phyloP scores from a whole-genome alignment of 2,329 filamentous ascomycete genomes.

The Aspergillus terreus region DNA sequence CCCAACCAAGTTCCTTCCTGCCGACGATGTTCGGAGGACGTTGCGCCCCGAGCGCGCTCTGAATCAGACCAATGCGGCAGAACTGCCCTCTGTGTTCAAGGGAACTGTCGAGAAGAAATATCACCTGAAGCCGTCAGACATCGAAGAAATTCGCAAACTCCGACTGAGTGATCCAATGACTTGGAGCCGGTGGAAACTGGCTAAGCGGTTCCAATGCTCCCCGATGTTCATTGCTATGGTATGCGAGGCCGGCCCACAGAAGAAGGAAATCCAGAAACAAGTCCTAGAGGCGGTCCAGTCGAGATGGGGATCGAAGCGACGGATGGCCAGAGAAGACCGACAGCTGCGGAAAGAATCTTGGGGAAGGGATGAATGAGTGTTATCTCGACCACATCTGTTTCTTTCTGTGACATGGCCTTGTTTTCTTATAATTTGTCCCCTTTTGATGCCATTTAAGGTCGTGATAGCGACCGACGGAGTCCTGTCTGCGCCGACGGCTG shows the following conservation, averaged over 20 bases:
- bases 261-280: slow-evolving; percentile 46
- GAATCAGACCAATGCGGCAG: slow-evolving; percentile 17
- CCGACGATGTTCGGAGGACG: slow-evolving; percentile 51
- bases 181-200: slow-evolving; percentile 59
- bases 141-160: slow-evolving; percentile 57
- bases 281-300: slow-evolving; percentile 53
- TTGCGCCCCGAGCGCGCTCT: slow-evolving; percentile 39
- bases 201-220: slow-evolving; percentile 61
- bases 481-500: not conserved
- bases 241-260: slow-evolving; percentile 49
- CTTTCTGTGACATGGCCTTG: not conserved
- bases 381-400: not conserved
- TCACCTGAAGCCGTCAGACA: slow-evolving; percentile 54
- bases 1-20: slow-evolving; percentile 61
- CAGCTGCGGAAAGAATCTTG: slow-evolving; percentile 57
- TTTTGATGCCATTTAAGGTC: not conserved
- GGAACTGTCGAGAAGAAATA: slow-evolving; percentile 56
- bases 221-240: slow-evolving; percentile 61
- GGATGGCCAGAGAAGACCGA: slow-evolving; percentile 59
- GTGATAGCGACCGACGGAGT: not conserved
- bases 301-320: slow-evolving; percentile 59
- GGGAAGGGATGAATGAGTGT: slow-evolving; percentile 53
- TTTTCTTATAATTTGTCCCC: not conserved
- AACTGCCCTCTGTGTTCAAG: slow-evolving; percentile 50
- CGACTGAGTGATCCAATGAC: slow-evolving; percentile 52